A percentile compares a stretch with the other conserved stretches of the same genome.
Conservation (phyloP, 2,329 filamentous ascomycete species). For the Talaromyces verruculosus region DNA sequence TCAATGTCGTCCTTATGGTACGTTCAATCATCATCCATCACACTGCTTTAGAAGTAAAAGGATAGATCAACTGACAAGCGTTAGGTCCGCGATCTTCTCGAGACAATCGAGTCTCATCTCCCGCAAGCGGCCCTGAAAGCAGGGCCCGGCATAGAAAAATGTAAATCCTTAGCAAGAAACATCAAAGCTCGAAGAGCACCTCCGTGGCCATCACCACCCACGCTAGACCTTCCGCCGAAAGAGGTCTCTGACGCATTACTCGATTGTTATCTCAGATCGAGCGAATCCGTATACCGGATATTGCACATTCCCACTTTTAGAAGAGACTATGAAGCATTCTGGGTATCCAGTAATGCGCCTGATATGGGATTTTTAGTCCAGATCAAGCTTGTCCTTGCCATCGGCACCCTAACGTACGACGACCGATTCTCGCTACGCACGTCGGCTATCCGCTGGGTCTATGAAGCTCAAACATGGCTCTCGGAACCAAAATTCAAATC, state of each 20-base stretch:
- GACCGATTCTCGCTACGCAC: constrained; percentile 51
- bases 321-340: constrained; percentile 56
- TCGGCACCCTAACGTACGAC: constrained; percentile 56
- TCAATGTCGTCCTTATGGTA: constrained; percentile 47
- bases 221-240: constrained; percentile 46
- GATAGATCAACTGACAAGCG: neutral
- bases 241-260: constrained; percentile 52
- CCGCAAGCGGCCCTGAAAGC: constrained; percentile 39
- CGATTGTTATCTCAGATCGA: constrained; percentile 55
- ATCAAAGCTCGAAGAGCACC: constrained; percentile 52
- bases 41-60: neutral
- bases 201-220: constrained; percentile 29
- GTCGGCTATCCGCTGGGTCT: constrained; percentile 44
- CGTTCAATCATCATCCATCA: constrained; percentile 22
- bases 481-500: constrained; percentile 32
- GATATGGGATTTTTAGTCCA: constrained; percentile 54
- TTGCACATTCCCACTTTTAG: constrained; percentile 59
- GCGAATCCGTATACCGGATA: constrained; percentile 57
- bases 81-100: constrained; percentile 12
- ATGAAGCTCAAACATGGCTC: constrained; percentile 31
- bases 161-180: constrained; percentile 53
- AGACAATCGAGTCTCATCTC: constrained; percentile 2
- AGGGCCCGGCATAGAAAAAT: constrained; percentile 46
- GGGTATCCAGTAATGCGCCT: constrained; percentile 35
- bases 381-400: constrained; percentile 59